A percentile compares a stretch with the other conserved stretches of the same genome.
phyloP scores from a whole-genome alignment of 1,139 yeast genomes.

The Zygoascus meyerae region DNA sequence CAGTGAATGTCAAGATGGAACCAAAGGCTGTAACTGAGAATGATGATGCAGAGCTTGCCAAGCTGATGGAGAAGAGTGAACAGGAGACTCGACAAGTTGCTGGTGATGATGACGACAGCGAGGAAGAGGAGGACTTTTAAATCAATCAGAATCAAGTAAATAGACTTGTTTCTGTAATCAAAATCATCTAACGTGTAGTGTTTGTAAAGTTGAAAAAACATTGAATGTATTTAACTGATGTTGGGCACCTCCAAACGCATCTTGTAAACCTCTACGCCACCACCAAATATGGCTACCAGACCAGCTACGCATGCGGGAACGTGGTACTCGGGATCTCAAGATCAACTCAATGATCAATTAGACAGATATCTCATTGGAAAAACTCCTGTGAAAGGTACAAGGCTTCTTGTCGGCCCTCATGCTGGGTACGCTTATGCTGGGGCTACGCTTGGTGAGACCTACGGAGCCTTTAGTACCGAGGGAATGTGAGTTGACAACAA shows the following conservation, averaged over 20 bases:
- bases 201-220: too few relatives aligned
- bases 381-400: conserved; percentile 47
- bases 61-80: conserved; percentile 73
- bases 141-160: conserved; percentile 9
- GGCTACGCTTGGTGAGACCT: conserved; percentile 68
- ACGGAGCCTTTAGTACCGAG: conserved; percentile 59
- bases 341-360: conserved; percentile 45
- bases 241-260: too few relatives aligned
- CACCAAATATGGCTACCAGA: conserved; percentile 30
- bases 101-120: conserved; percentile 54
- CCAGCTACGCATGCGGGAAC: conserved; percentile 83
- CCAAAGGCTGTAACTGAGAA: conserved; percentile 98
- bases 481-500: conserved; percentile 30
- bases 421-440: conserved; percentile 93
- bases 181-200: too few relatives aligned
- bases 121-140: conserved; percentile 31
- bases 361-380: conserved; percentile 36
- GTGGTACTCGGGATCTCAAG: conserved; percentile 62
- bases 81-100: conserved; percentile 58
- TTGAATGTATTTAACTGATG: too few relatives aligned
- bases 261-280: conserved; percentile 3
- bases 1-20: conserved; percentile 90
- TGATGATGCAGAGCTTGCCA: conserved; percentile 97
- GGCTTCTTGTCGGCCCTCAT: conserved; percentile 64
- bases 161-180: too few relatives aligned